A percentile compares a stretch with the other conserved stretches of the same genome.
Evolutionary conservation across 2,329 filamentous ascomycete genomes (phyloP).

Genomic region (Exophiala spinifera): DNA sequence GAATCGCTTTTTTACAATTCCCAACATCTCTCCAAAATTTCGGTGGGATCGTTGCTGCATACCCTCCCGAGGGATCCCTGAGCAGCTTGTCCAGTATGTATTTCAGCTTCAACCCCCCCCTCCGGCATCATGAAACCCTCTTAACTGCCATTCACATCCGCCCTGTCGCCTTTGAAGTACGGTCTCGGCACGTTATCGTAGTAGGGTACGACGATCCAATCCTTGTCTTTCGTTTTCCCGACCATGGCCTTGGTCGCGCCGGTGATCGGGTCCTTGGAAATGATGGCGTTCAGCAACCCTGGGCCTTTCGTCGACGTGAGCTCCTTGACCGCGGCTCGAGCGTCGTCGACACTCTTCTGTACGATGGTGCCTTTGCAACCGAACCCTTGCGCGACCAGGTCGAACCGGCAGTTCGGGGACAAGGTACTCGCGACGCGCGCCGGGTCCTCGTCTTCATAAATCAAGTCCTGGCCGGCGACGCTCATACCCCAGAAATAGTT

Average conservation of each 20-base stretch:
- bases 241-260: conserved; percentile 37
- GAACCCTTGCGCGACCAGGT: conserved; percentile 43
- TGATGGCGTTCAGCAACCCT: conserved; percentile 42
- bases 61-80: too few species aligned
- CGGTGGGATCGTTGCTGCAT: too few species aligned
- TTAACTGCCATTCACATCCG: background rate
- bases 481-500: conserved; percentile 49
- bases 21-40: too few species aligned
- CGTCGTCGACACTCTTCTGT: conserved; percentile 29
- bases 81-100: too few species aligned
- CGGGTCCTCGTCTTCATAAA: conserved; percentile 37
- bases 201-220: conserved; percentile 49
- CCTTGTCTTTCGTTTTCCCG: conserved; percentile 40
- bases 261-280: conserved; percentile 36
- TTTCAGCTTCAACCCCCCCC: too few species aligned
- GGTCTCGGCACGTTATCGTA: conserved; percentile 46
- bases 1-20: too few species aligned
- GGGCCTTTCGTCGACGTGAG: conserved; percentile 33
- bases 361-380: conserved; percentile 34
- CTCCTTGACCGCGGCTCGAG: conserved; percentile 34
- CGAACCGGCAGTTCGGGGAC: conserved; percentile 37
- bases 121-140: too few species aligned
- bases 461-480: conserved; percentile 43
- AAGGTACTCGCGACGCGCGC: conserved; percentile 35
- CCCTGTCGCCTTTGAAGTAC: conserved; percentile 12